phyloP scores from a whole-genome alignment of 2,329 filamentous ascomycete genomes.

The Chrysoporthe austroafricana region DNA sequence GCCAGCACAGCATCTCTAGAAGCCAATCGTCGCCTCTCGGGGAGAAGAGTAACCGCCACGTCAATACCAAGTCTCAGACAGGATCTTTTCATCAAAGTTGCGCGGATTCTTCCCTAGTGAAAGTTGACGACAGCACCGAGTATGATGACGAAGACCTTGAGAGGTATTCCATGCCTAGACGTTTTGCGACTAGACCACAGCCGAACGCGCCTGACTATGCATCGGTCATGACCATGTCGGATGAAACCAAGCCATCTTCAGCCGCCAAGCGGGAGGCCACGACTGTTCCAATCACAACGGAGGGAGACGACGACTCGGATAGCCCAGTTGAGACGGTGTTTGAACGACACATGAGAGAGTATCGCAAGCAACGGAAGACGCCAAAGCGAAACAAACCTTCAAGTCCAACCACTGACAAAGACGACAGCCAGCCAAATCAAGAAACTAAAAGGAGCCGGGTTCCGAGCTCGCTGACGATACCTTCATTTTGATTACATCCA shows the following conservation, averaged over 20 bases:
- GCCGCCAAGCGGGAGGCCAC: neutral
- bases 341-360: conserved; percentile 19
- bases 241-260: neutral
- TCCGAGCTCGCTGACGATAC: neutral
- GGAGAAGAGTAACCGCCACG: neutral
- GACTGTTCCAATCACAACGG: neutral
- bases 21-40: neutral
- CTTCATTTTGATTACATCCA: conserved; percentile 1
- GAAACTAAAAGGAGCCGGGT: neutral
- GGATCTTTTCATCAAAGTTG: neutral
- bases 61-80: neutral
- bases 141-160: neutral
- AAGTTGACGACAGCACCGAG: neutral
- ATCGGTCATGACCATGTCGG: neutral
- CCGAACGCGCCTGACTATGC: neutral
- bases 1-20: neutral
- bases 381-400: neutral
- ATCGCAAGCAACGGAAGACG: conserved; percentile 3
- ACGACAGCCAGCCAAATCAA: conserved; percentile 1
- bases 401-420: neutral
- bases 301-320: conserved; percentile 13
- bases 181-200: neutral
- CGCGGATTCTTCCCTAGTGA: neutral
- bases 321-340: conserved; percentile 24
- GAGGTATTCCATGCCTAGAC: neutral